Conservation (phyloP, 345 rosid genomes). For the Euphorbia pulcherrima region DNA sequence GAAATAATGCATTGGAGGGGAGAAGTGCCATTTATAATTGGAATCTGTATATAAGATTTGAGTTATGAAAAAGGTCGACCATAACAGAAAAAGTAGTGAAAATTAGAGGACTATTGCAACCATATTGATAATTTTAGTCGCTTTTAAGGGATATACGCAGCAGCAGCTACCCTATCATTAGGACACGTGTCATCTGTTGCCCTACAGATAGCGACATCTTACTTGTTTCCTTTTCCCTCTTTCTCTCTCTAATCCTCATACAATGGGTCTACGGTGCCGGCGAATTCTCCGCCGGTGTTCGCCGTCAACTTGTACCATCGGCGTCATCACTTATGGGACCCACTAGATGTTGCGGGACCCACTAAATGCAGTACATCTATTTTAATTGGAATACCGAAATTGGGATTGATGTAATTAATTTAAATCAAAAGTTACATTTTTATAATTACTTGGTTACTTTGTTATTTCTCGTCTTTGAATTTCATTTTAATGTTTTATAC, state of each 20-base stretch:
- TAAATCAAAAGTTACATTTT: too few species aligned
- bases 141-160: not conserved
- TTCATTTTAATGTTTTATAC: too few species aligned
- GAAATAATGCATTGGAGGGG: too few species aligned
- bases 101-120: not conserved
- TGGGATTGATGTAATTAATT: conserved; percentile 33
- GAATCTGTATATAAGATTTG: not conserved
- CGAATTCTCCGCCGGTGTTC: conserved; percentile 21
- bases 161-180: not conserved
- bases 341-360: not conserved
- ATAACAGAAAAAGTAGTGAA: not conserved
- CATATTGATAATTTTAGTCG: not conserved
- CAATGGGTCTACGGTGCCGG: conserved; percentile 9
- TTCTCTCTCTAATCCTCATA: not conserved
- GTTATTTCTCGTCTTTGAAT: too few species aligned
- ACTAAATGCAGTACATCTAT: too few species aligned
- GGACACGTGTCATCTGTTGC: conserved; percentile 7
- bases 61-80: not conserved
- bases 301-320: conserved; percentile 23
- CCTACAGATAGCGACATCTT: conserved; percentile 14
- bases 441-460: too few species aligned
- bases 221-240: not conserved
- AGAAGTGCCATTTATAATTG: not conserved
- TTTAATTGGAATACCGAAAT: conserved; percentile 10
- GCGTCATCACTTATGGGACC: conserved; percentile 5